These are phyloP conservation scores for Blastobotrys terrestris DNA, from an alignment of 805 yeast species.

Conservation along the genomic window DNA sequence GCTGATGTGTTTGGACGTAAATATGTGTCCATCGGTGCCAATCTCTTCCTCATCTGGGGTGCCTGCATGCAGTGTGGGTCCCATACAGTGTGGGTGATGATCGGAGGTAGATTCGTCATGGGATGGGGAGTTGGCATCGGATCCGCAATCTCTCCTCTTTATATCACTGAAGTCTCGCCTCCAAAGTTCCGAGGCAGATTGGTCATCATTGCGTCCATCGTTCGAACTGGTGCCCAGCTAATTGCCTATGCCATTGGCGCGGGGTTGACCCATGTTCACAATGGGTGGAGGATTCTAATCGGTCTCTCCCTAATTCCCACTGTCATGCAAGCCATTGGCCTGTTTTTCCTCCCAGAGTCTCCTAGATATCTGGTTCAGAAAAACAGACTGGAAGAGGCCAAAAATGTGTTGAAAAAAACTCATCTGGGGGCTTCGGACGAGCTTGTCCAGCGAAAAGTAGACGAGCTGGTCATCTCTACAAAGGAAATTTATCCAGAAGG, in stretches of 20 bases:
- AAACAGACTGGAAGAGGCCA: slow-evolving; percentile 60
- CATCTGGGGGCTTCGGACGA: slow-evolving; percentile 59
- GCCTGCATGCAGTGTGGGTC: slow-evolving; percentile 80
- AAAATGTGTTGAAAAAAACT: slow-evolving; percentile 53
- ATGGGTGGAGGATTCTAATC: slow-evolving; percentile 92
- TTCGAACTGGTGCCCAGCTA: slow-evolving; percentile 91
- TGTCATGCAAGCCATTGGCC: slow-evolving; percentile 65
- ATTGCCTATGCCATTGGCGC: slow-evolving; percentile 84
- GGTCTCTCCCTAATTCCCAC: slow-evolving; percentile 92
- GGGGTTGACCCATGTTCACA: slow-evolving; percentile 60
- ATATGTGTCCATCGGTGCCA: slow-evolving; percentile 74
- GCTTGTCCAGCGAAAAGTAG: slow-evolving; percentile 58
- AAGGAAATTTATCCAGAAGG: slow-evolving; percentile 13
- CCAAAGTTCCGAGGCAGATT: slow-evolving; percentile 87
- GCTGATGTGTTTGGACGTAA: slow-evolving; percentile 86
- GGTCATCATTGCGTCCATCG: slow-evolving; percentile 78
- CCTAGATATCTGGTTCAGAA: slow-evolving; percentile 83
- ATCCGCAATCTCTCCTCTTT: slow-evolving; percentile 83
- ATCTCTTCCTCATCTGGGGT: slow-evolving; percentile 74
- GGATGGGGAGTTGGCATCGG: slow-evolving; percentile 97
- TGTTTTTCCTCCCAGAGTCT: slow-evolving; percentile 87
- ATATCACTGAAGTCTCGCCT: slow-evolving; percentile 89
- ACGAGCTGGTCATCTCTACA: slow-evolving; percentile 47
- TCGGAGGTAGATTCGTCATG: slow-evolving; percentile 82
- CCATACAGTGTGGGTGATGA: slow-evolving; percentile 82